Evolutionary conservation across 2,329 filamentous ascomycete species (phyloP), one percentile per base, ranked within the genome.

Genomic region (Leptographium wingfieldii): DNA sequence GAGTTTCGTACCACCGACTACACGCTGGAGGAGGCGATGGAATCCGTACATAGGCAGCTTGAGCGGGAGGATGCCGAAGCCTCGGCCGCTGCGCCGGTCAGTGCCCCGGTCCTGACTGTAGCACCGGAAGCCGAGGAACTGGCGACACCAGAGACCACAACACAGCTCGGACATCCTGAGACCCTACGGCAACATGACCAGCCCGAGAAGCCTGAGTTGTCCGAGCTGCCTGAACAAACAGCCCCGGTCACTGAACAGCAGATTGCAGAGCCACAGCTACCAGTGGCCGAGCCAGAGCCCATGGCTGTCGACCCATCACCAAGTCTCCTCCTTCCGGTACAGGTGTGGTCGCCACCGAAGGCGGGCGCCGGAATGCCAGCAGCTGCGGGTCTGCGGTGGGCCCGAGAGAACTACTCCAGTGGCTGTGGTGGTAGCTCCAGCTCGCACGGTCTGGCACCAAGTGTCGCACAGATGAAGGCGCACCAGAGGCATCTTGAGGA

Each of bases 21-120:
- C 69, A 91, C 91, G 2, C 73, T 97, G 33, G 89, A 90, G 65
- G 88, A 92, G 64, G 92, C 92, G 11, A 90, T 96, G 85, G 75
- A 78, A 55, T 81, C 92, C 68, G 96, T 97, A 63, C 62, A 64
- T 33, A 40, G 25, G 19, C 38, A 61, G 43, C 33, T 65, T 14
- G 80, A 81, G 27, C 77, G 83, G 64, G 91, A 88, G 68, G 95
- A 95, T 71, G 83, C 76, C 27, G 75, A 80, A 0, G 71, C 57
- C 71, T 74, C 64, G 27, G 65, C 56, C 49, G 60, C n/a, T 22
- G 64, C 64, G 16, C 19, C 43, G n/a, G 43, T 10, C 19, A 25
- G 5, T 7, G 58, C 65, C 7, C 49, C 62, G 19, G 53, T 59
- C 1, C 60, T 10, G 33, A 19, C 33, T 31, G 49, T 14, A 29